Evolutionary conservation across 2,329 filamentous ascomycete species (phyloP).

Genomic region (Westerdykella aurantiaca): DNA sequence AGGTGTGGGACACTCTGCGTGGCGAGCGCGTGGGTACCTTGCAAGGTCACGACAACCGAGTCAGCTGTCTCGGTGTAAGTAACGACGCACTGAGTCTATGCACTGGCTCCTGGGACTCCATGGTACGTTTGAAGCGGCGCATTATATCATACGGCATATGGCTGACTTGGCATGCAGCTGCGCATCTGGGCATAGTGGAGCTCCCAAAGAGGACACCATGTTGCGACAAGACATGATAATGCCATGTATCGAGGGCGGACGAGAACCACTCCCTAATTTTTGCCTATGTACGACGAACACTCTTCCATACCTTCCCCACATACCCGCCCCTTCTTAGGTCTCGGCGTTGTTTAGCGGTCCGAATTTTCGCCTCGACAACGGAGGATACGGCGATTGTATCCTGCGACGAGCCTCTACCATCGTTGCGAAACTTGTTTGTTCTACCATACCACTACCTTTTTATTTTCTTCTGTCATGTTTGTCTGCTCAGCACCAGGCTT

Average conservation of each 20-base stretch:
- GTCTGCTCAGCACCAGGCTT: neutral
- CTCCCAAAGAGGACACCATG: neutral
- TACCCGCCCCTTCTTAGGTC: conserved; percentile 21
- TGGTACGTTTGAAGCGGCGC: conserved; percentile 59
- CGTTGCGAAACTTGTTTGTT: conserved; percentile 14
- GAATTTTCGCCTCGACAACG: conserved; percentile 6
- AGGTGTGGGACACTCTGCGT: conserved; percentile 97
- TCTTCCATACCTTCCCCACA: conserved; percentile 18
- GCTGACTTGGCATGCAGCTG: conserved; percentile 37
- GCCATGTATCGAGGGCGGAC: conserved; percentile 21
- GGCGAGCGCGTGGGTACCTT: conserved; percentile 96
- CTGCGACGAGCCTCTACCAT: conserved; percentile 26
- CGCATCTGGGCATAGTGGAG: conserved; percentile 48
- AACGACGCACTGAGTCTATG: conserved; percentile 99
- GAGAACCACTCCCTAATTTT: conserved; percentile 23
- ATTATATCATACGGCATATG: conserved; percentile 5
- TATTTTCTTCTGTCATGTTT: conserved; percentile 8
- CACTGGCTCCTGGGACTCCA: conserved; percentile 98
- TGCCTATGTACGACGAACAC: conserved; percentile 22
- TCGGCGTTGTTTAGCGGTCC: conserved; percentile 11
- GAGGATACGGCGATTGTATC: conserved; percentile 20
- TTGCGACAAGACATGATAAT: conserved; percentile 23
- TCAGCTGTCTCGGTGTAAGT: conserved; percentile 97
- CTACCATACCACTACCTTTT: conserved; percentile 25
- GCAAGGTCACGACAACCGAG: conserved; percentile 95